phyloP scores from a whole-genome alignment of 345 rosid species.

The Hibiscus trionum region DNA sequence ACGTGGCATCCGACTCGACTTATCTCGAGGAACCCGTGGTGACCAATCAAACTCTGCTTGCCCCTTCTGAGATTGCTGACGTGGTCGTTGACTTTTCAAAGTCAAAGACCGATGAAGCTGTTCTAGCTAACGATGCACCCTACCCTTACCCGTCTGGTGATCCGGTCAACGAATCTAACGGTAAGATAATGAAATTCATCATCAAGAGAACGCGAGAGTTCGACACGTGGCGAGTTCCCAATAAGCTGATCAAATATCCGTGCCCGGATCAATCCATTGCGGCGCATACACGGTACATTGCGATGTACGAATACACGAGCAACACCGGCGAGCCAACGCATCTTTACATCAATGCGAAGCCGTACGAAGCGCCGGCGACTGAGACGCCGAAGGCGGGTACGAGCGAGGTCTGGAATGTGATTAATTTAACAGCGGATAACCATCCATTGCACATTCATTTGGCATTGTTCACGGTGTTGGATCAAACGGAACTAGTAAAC shows the following conservation, averaged over 20 bases:
- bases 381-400: constrained; percentile 68
- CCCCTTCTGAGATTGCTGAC: constrained; percentile 75
- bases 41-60: constrained; percentile 38
- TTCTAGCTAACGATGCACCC: constrained; percentile 52
- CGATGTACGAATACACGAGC: constrained; percentile 71
- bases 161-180: constrained; percentile 47
- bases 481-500: constrained; percentile 47
- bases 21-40: constrained; percentile 42
- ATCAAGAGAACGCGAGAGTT: constrained; percentile 25
- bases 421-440: constrained; percentile 78
- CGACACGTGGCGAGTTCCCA: constrained; percentile 46
- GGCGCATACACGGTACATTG: constrained; percentile 50
- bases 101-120: constrained; percentile 34
- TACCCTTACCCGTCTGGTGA: constrained; percentile 75
- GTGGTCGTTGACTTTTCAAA: constrained; percentile 67
- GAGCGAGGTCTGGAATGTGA: constrained; percentile 78
- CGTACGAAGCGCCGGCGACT: constrained; percentile 49
- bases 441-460: constrained; percentile 90
- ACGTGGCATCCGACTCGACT: constrained; percentile 58
- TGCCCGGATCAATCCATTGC: constrained; percentile 36
- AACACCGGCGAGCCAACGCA: constrained; percentile 61
- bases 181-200: constrained; percentile 66
- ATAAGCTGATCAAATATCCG: constrained; percentile 39
- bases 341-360: constrained; percentile 59
- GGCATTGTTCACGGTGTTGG: constrained; percentile 60